Conservation (phyloP, 192 early-diverging fungal species). For the Gonapodya prolifera region DNA sequence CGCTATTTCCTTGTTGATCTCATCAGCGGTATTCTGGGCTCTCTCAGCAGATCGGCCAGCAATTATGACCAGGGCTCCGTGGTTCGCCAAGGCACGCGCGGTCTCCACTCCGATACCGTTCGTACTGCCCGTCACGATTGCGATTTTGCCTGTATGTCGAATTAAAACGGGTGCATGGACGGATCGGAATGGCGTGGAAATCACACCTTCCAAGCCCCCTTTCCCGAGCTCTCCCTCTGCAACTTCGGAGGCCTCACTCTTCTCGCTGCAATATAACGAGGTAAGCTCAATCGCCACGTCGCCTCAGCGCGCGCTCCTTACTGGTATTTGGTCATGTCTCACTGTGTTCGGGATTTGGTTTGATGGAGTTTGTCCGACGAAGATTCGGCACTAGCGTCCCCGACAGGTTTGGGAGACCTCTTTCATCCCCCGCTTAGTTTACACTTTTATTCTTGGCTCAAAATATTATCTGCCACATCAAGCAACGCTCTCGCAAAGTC, state of each 20-base stretch:
- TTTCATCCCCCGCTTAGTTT: too few relatives aligned
- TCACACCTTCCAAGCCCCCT: background rate
- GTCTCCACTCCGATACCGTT: conserved; percentile 1
- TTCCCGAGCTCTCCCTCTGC: background rate
- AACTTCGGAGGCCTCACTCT: background rate
- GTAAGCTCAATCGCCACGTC: background rate
- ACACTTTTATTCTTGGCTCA: too few relatives aligned
- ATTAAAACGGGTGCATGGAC: background rate
- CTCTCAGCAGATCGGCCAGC: background rate
- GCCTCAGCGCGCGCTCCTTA: too few relatives aligned
- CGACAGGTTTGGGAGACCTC: too few relatives aligned
- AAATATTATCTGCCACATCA: background rate
- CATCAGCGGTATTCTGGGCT: background rate
- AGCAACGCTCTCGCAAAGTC: background rate
- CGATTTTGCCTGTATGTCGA: background rate
- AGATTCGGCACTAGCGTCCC: too few relatives aligned
- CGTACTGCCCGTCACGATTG: background rate
- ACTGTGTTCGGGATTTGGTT: background rate
- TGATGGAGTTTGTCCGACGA: too few relatives aligned
- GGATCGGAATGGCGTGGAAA: background rate
- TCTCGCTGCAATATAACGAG: background rate
- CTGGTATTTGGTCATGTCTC: background rate
- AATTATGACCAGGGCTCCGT: background rate
- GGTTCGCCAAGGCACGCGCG: background rate
- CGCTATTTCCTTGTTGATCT: background rate